These are phyloP conservation scores for Calonectria leucothoes DNA, from an alignment of 2,329 filamentous ascomycete species.

Conservation along the genomic window DNA sequence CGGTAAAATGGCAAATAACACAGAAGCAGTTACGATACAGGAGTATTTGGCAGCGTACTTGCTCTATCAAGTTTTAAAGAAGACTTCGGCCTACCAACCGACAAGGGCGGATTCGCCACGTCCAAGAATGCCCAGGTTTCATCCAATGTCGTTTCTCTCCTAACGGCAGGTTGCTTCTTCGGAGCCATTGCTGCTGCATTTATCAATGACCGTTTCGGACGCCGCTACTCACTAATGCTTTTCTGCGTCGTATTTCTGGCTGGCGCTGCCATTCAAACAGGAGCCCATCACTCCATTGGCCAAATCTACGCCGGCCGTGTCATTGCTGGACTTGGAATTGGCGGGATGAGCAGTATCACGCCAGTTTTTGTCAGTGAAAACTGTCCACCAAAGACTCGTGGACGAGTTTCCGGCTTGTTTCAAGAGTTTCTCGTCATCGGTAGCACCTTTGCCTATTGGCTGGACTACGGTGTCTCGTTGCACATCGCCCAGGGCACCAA, in stretches of 20 bases:
- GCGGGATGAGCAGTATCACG: slow-evolving; percentile 38
- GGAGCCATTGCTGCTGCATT: slow-evolving; percentile 34
- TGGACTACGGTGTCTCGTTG: slow-evolving; percentile 27
- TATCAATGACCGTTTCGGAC: slow-evolving; percentile 31
- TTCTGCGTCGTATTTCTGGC: slow-evolving; percentile 32
- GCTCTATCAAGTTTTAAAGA: slow-evolving; percentile 29
- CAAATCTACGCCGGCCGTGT: slow-evolving; percentile 38
- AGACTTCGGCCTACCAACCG: slow-evolving; percentile 29
- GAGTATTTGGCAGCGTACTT: slow-evolving; percentile 27
- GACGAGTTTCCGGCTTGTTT: slow-evolving; percentile 36
- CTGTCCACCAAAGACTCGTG: slow-evolving; percentile 31
- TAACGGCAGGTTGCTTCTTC: slow-evolving; percentile 37
- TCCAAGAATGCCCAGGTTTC: slow-evolving; percentile 26
- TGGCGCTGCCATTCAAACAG: slow-evolving; percentile 32
- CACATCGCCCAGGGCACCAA: slow-evolving; percentile 24
- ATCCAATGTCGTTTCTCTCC: slow-evolving; percentile 32
- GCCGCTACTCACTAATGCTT: slow-evolving; percentile 32
- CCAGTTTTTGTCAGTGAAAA: slow-evolving; percentile 38
- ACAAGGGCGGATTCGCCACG: slow-evolving; percentile 22
- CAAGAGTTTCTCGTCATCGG: slow-evolving; percentile 37
- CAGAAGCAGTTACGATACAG: not conserved
- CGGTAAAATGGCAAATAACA: not conserved
- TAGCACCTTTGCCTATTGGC: slow-evolving; percentile 32
- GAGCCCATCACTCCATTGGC: slow-evolving; percentile 29
- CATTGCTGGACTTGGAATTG: slow-evolving; percentile 39